Conservation (phyloP, 2,329 filamentous ascomycete species). For the Epichloe uncinata region DNA sequence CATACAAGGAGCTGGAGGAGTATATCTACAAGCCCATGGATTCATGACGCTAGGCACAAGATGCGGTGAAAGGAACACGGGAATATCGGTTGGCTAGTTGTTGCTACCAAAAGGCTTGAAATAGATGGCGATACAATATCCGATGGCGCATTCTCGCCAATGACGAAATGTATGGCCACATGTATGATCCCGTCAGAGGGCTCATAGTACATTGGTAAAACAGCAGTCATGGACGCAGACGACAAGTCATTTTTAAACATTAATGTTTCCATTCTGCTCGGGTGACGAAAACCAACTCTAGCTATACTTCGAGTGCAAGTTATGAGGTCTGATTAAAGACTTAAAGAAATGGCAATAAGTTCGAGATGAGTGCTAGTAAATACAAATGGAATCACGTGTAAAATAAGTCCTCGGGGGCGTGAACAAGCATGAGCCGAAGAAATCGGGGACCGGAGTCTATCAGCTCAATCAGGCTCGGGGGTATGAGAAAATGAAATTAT, state of each 20-base stretch:
- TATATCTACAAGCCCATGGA: conserved; percentile 28
- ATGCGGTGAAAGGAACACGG: neutral
- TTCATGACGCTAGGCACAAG: conserved; percentile 4
- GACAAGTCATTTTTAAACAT: neutral
- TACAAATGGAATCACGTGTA: conserved; percentile 21
- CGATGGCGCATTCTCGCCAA: neutral
- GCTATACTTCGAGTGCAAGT: conserved; percentile 17
- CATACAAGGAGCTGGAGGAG: conserved; percentile 39
- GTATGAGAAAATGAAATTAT: neutral
- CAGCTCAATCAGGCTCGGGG: neutral
- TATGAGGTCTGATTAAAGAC: conserved; percentile 27
- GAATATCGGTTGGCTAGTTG: neutral
- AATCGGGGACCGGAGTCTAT: neutral
- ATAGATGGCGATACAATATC: neutral
- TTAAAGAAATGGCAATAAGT: conserved; percentile 24
- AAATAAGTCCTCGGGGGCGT: conserved; percentile 9
- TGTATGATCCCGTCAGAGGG: neutral
- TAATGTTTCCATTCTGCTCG: conserved; percentile 4
- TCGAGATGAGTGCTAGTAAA: conserved; percentile 23
- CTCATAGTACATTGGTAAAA: neutral
- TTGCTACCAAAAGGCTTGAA: neutral
- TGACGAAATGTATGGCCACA: neutral
- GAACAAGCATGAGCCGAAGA: neutral
- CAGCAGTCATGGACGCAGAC: neutral
- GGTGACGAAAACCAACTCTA: conserved; percentile 18